These are phyloP conservation scores for Cucumis melo DNA, from an alignment of 306 rosid species.

Conservation along the genomic window DNA sequence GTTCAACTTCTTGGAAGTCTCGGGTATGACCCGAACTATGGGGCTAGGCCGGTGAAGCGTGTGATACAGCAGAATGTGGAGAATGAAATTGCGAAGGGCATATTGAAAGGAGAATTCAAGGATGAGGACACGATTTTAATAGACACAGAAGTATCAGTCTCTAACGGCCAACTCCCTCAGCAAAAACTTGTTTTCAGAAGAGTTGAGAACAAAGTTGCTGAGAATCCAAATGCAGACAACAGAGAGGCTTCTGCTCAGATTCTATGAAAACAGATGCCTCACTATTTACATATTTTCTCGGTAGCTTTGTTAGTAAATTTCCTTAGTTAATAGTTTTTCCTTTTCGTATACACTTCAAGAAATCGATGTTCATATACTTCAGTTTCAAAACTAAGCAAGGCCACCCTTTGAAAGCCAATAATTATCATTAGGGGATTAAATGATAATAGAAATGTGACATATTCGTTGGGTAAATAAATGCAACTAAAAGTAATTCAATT, in stretches of 20 bases:
- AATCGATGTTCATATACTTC: too few species aligned
- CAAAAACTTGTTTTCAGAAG: constrained; percentile 54
- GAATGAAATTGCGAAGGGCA: constrained; percentile 88
- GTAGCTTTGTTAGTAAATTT: not conserved
- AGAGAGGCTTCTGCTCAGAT: constrained; percentile 33
- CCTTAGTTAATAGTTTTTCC: not conserved
- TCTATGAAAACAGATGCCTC: constrained; percentile 6
- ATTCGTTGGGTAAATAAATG: too few species aligned
- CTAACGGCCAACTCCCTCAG: constrained; percentile 78
- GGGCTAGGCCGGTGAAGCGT: constrained; percentile 95
- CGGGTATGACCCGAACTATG: constrained; percentile 89
- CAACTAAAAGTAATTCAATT: too few species aligned
- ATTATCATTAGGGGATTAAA: too few species aligned
- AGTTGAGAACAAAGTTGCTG: constrained; percentile 25
- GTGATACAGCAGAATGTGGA: constrained; percentile 89
- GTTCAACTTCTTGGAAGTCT: constrained; percentile 76
- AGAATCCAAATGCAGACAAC: constrained; percentile 20
- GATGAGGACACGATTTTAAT: constrained; percentile 60
- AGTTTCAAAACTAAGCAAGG: too few species aligned
- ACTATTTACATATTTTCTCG: not conserved
- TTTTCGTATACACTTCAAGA: too few species aligned
- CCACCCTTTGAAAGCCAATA: too few species aligned
- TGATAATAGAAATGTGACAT: too few species aligned
- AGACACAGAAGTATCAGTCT: constrained; percentile 72
- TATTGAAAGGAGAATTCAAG: constrained; percentile 82